These are phyloP conservation scores for Candida sp. DNA, from an alignment of 1,139 yeast genomes.

Conservation along the genomic window DNA sequence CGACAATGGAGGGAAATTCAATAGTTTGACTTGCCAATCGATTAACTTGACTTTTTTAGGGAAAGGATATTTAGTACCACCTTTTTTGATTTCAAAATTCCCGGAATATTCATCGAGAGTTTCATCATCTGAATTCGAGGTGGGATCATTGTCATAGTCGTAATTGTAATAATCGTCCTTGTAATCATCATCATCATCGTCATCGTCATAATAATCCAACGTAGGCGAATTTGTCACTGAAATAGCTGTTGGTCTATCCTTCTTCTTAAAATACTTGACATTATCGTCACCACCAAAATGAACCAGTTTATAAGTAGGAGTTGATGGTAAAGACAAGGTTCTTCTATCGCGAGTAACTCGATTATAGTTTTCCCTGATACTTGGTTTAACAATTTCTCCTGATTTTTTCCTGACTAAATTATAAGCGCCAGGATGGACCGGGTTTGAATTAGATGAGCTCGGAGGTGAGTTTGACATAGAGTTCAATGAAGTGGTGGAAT, in stretches of 20 bases:
- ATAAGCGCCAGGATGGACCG: conserved; percentile 9
- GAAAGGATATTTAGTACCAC: conserved; percentile 22
- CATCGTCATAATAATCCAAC: conserved; percentile 16
- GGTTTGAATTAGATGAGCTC: neutral
- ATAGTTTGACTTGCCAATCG: conserved; percentile 49
- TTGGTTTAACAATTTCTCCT: conserved; percentile 77
- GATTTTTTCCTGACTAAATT: conserved; percentile 65
- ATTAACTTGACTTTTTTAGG: conserved; percentile 16
- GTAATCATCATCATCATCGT: conserved; percentile 14
- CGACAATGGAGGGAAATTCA: conserved; percentile 44
- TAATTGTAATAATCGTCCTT: conserved; percentile 7
- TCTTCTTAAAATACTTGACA: conserved; percentile 66
- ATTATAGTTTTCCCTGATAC: conserved; percentile 42
- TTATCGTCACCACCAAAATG: conserved; percentile 72
- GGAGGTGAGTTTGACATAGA: neutral
- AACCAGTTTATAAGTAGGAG: conserved; percentile 71
- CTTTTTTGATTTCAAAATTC: conserved; percentile 11
- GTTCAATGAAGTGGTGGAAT: neutral
- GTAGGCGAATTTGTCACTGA: conserved; percentile 63
- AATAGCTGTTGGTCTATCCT: conserved; percentile 74
- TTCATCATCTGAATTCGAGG: conserved; percentile 2
- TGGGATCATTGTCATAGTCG: conserved; percentile 4
- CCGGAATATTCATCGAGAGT: conserved; percentile 15
- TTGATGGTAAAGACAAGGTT: conserved; percentile 65
- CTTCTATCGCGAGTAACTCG: conserved; percentile 40